Conservation (phyloP, 257 asterid species). For the Solanum sejunctum region DNA sequence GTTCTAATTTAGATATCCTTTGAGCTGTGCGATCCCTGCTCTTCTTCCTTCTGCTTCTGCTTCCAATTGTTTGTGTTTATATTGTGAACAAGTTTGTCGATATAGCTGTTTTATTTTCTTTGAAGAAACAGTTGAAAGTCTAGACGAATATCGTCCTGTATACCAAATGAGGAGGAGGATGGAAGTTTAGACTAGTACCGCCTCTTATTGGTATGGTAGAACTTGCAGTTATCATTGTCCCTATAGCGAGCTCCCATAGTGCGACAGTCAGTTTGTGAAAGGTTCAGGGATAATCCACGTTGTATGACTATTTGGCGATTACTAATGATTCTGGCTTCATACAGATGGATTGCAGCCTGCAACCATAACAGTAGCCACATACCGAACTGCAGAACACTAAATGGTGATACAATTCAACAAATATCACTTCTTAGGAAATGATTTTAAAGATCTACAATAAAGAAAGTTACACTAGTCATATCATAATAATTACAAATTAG, state of each 20-base stretch:
- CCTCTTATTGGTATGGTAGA: not conserved
- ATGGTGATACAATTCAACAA: not conserved
- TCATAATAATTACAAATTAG: conserved; percentile 15
- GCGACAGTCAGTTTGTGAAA: not conserved
- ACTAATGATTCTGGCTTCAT: not conserved
- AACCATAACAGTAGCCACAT: not conserved
- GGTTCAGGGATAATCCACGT: not conserved
- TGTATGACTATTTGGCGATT: not conserved
- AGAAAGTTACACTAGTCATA: conserved; percentile 1
- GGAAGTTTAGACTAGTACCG: not conserved
- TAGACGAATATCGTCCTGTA: not conserved
- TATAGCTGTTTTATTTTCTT: not conserved
- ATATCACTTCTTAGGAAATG: not conserved
- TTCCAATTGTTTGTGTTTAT: not conserved
- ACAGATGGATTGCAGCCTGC: not conserved
- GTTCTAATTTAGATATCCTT: not conserved
- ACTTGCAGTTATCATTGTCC: not conserved
- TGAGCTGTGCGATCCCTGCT: not conserved
- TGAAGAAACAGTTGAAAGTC: not conserved
- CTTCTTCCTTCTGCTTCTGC: not conserved
- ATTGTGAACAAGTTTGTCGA: not conserved
- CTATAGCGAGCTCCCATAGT: not conserved
- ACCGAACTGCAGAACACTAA: not conserved
- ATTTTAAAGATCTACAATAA: too few relatives aligned
- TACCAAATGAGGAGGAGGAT: not conserved